These are phyloP conservation scores for Chaetomiaceae sp. DNA, from an alignment of 2,329 filamentous ascomycete species.

Conservation along the genomic window DNA sequence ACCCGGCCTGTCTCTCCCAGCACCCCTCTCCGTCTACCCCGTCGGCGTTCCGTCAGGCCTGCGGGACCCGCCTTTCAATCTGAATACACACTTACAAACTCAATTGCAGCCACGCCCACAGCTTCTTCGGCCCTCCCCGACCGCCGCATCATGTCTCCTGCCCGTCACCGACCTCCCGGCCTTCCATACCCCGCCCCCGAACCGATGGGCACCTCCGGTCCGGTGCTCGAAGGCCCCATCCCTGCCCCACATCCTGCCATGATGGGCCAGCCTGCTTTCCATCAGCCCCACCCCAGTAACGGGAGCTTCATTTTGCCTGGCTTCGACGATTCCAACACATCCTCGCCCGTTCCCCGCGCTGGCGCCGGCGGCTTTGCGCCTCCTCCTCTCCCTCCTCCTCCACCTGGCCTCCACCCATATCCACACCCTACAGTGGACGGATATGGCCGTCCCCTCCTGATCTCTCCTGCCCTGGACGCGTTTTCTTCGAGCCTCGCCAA, in stretches of 20 bases:
- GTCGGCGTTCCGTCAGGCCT: background rate
- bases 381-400: slow-evolving; percentile 48
- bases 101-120: slow-evolving; percentile 14
- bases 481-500: slow-evolving; percentile 36
- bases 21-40: background rate
- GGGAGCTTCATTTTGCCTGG: slow-evolving; percentile 54
- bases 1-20: background rate
- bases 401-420: slow-evolving; percentile 40
- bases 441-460: slow-evolving; percentile 27
- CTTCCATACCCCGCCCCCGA: slow-evolving; percentile 11
- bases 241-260: slow-evolving; percentile 21
- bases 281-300: slow-evolving; percentile 51
- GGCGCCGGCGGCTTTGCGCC: no score
- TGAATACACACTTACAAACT: slow-evolving; percentile 12
- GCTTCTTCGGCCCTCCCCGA: slow-evolving; percentile 9
- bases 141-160: slow-evolving; percentile 11
- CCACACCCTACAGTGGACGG: slow-evolving; percentile 18
- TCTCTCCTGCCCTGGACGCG: slow-evolving; percentile 30
- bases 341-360: slow-evolving; percentile 51
- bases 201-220: slow-evolving; percentile 2
- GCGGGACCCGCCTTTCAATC: background rate
- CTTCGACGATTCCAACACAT: slow-evolving; percentile 50
- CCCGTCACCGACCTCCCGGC: slow-evolving; percentile 13
- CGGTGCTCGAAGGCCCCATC: slow-evolving; percentile 10
- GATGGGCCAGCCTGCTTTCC: slow-evolving; percentile 36